Percentiles rank a stretch among this genome's conserved stretches.
Conservation (phyloP, 2,329 filamentous ascomycete species). For the Colletotrichum cordylinicola region DNA sequence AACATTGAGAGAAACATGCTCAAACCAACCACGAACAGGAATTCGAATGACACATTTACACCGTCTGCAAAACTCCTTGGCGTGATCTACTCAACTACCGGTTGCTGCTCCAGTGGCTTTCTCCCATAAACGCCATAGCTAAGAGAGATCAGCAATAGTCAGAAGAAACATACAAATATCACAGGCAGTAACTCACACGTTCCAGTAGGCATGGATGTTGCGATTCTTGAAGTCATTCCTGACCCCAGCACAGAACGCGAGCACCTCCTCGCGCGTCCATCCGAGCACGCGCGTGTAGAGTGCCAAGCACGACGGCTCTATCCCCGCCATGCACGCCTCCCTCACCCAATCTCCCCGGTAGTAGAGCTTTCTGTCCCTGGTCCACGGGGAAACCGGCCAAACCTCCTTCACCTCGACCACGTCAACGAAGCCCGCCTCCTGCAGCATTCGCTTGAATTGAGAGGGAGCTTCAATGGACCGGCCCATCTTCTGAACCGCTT, state of each 20-base stretch:
- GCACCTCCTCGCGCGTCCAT: conserved; percentile 37
- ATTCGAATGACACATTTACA: rapidly evolving
- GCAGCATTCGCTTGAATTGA: conserved; percentile 43
- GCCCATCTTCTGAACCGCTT: neutral
- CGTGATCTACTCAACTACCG: no score
- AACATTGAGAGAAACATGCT: rapidly evolving
- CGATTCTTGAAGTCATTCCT: conserved; percentile 36
- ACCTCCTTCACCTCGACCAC: conserved; percentile 49
- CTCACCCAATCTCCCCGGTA: conserved; percentile 43
- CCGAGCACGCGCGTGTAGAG: conserved; percentile 37
- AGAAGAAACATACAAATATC: no score
- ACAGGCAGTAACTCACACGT: conserved; percentile 33
- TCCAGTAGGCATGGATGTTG: conserved; percentile 42
- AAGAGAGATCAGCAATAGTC: no score
- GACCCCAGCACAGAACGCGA: conserved; percentile 38
- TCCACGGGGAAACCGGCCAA: conserved; percentile 58
- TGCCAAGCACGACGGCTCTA: conserved; percentile 37
- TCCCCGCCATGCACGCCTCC: conserved; percentile 33
- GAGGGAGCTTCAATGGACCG: neutral
- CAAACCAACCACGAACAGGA: no score
- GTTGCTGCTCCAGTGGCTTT: no score
- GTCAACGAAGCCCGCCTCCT: conserved; percentile 50
- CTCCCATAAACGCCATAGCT: no score
- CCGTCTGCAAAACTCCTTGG: no score
- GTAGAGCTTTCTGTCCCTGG: conserved; percentile 52